Conservation (phyloP, 129 eudicot species). For the Centella asiatica region DNA sequence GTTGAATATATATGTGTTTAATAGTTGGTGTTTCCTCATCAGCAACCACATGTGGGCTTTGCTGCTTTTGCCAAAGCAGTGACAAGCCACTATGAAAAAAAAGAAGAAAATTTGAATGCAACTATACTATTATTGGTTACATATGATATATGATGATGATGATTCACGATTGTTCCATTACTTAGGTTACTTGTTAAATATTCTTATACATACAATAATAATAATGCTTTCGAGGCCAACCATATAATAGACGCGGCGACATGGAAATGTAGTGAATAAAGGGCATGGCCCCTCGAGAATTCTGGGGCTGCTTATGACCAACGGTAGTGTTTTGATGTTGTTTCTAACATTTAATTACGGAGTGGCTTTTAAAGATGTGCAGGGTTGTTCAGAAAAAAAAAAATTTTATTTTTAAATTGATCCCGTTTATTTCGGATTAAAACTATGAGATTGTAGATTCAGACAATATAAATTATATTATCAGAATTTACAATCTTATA, state of each 20-base stretch:
- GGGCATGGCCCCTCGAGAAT: background rate
- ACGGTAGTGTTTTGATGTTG: too few relatives aligned
- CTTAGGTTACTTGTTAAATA: background rate
- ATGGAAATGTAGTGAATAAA: background rate
- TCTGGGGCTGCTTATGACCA: background rate
- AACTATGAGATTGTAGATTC: too few relatives aligned
- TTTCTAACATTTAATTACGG: background rate
- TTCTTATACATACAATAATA: background rate
- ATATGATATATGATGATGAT: background rate
- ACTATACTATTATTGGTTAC: background rate
- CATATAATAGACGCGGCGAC: conserved; percentile 7
- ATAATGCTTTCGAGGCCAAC: background rate
- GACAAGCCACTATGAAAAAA: background rate
- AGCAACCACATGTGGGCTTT: conserved; percentile 11
- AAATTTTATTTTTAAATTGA: too few relatives aligned
- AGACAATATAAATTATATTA: too few relatives aligned
- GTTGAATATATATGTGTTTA: background rate
- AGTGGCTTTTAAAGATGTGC: background rate
- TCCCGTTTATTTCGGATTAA: too few relatives aligned
- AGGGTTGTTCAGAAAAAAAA: too few relatives aligned
- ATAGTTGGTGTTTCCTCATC: conserved; percentile 6
- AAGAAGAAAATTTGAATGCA: background rate
- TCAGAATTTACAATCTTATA: too few relatives aligned
- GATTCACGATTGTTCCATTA: background rate
- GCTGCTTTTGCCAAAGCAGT: conserved; percentile 4